Conservation (phyloP, 2,329 filamentous ascomycete genomes). For the Hirsutella thompsonii region DNA sequence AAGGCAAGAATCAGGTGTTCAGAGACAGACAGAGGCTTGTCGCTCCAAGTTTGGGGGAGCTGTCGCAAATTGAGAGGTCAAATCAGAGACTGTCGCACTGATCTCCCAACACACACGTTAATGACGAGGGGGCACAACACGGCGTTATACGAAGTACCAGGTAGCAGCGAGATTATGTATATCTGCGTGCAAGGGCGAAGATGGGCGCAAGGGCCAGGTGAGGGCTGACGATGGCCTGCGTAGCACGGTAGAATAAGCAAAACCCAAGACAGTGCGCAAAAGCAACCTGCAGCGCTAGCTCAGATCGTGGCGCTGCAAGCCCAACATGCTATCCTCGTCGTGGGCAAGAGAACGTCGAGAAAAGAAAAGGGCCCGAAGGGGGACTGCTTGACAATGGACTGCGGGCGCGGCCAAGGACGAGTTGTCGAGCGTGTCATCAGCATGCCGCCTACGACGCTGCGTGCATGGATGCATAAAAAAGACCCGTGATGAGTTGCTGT, state of each 20-base stretch:
- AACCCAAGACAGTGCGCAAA: slow-evolving; percentile 4
- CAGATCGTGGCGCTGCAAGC: background rate
- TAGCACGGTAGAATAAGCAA: slow-evolving; percentile 3
- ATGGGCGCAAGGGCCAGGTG: slow-evolving; percentile 1
- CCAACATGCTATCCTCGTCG: background rate
- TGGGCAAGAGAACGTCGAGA: background rate
- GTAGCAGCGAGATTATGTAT: slow-evolving; percentile 2
- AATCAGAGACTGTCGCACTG: slow-evolving; percentile 3
- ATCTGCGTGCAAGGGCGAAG: slow-evolving; percentile 4
- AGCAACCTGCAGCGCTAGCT: slow-evolving; percentile 1
- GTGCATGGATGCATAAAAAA: no score
- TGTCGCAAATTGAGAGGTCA: slow-evolving; percentile 4
- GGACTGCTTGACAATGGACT: background rate
- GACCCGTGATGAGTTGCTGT: no score
- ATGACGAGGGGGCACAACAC: slow-evolving; percentile 1
- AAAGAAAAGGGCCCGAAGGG: background rate
- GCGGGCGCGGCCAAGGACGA: background rate
- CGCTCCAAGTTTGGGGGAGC: background rate
- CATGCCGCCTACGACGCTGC: background rate
- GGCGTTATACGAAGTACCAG: slow-evolving; percentile 3
- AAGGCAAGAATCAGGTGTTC: background rate
- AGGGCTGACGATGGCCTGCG: background rate
- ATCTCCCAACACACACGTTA: slow-evolving; percentile 1
- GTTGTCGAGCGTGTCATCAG: background rate
- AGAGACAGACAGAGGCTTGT: slow-evolving; percentile 2